Percentiles rank a stretch among this genome's conserved stretches.
Conservation (phyloP, 2,329 filamentous ascomycete species). For the Tricladium varicosporioides region DNA sequence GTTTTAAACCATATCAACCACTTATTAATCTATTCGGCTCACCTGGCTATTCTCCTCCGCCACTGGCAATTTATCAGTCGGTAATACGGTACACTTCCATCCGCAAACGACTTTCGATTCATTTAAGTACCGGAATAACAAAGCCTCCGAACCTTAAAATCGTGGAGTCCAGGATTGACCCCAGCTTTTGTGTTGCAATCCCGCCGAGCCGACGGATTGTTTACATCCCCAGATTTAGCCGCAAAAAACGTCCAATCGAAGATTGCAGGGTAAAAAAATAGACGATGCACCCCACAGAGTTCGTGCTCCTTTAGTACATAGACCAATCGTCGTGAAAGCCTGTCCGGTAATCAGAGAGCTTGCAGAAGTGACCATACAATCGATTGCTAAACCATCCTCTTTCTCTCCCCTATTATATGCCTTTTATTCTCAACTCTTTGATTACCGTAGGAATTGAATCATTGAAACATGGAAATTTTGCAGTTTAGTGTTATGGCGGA, state of each 20-base stretch:
- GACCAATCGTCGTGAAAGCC: neutral
- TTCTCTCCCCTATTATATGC: too few species aligned
- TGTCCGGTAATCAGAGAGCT: neutral
- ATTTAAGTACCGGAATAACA: constrained; percentile 4
- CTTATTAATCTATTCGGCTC: constrained; percentile 13
- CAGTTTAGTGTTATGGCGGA: too few species aligned
- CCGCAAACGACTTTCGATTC: constrained; percentile 3
- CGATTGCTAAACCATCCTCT: too few species aligned
- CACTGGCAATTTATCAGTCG: neutral
- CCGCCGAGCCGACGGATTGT: neutral
- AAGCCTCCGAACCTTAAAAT: neutral
- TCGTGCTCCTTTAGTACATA: neutral
- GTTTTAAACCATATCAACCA: neutral
- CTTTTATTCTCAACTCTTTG: too few species aligned
- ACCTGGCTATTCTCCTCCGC: constrained; percentile 4
- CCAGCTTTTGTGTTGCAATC: neutral
- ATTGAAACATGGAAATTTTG: too few species aligned
- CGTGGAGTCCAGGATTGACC: neutral
- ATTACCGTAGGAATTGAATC: too few species aligned
- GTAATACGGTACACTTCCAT: constrained; percentile 8
- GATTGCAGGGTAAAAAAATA: neutral
- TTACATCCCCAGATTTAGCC: neutral
- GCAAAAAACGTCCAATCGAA: neutral
- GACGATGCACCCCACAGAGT: neutral
- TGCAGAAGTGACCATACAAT: neutral